Evolutionary conservation across 2,329 filamentous ascomycete species (phyloP).

Genomic region (Calonectria hongkongensis): DNA sequence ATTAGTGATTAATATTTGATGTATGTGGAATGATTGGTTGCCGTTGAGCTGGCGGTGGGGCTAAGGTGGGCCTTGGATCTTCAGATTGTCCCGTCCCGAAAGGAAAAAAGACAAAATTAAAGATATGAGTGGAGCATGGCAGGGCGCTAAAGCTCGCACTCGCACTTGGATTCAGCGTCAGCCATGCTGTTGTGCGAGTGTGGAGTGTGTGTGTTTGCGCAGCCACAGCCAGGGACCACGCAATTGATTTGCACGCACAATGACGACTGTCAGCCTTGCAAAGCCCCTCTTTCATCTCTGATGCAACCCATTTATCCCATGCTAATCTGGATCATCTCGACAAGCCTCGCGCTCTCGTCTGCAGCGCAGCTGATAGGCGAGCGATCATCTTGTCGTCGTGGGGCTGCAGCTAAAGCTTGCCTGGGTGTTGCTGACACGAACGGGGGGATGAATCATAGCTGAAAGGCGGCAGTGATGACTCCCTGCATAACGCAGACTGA

Average conservation of each 20-base stretch:
- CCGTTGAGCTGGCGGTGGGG: not conserved
- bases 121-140: not conserved
- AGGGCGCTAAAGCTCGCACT: constrained; percentile 39
- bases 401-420: not conserved
- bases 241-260: constrained; percentile 13
- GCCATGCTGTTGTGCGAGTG: not conserved
- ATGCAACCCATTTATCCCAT: not conserved
- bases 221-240: constrained; percentile 24
- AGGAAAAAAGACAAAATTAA: constrained; percentile 19
- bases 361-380: not conserved
- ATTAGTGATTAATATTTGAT: not conserved
- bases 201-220: not conserved
- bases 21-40: no score
- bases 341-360: not conserved
- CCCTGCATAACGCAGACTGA: not conserved
- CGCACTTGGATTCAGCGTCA: constrained; percentile 22
- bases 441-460: constrained; percentile 1
- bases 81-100: constrained; percentile 28
- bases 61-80: constrained; percentile 10
- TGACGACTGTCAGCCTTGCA: constrained; percentile 25
- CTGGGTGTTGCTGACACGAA: not conserved
- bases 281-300: constrained; percentile 9
- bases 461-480: not conserved
- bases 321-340: not conserved
- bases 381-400: not conserved